Evolutionary conservation across 2,329 filamentous ascomycete species (phyloP).

Genomic region (Tolypocladium nubicola): DNA sequence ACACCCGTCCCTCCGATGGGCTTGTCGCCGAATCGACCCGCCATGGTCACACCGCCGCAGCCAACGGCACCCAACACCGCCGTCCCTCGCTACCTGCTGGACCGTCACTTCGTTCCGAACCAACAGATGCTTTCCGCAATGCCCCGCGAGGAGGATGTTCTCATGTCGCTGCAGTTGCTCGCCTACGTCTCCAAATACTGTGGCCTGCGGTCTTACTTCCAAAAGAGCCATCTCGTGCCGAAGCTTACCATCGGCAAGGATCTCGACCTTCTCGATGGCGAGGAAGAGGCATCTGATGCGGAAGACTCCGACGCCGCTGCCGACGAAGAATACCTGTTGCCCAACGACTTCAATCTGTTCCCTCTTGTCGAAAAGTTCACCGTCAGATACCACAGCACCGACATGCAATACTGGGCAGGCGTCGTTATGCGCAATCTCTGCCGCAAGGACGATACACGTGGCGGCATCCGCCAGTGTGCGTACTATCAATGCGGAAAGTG

Average conservation of each 20-base stretch:
- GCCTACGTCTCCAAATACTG: conserved; percentile 99
- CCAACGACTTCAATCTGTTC: conserved; percentile 97
- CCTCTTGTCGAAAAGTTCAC: conserved; percentile 98
- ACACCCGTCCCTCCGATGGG: conserved; percentile 56
- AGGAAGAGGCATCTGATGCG: conserved; percentile 35
- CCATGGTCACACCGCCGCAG: conserved; percentile 61
- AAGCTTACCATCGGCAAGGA: conserved; percentile 84
- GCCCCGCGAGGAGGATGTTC: conserved; percentile 92
- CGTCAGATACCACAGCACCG: conserved; percentile 83
- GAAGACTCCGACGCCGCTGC: conserved; percentile 48
- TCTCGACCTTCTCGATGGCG: conserved; percentile 67
- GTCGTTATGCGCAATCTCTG: conserved; percentile 98
- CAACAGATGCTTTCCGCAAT: conserved; percentile 76
- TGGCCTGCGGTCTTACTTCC: conserved; percentile 90
- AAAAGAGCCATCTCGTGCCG: conserved; percentile 86
- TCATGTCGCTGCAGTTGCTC: conserved; percentile 94
- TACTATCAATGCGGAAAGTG: conserved; percentile 98
- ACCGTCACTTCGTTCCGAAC: conserved; percentile 58
- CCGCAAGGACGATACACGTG: conserved; percentile 89
- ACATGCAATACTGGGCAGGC: conserved; percentile 99
- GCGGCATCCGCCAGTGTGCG: conserved; percentile 91
- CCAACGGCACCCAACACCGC: conserved; percentile 61
- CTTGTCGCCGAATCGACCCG: conserved; percentile 62
- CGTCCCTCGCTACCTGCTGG: conserved; percentile 69
- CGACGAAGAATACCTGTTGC: conserved; percentile 79